A percentile compares a stretch with the other conserved stretches of the same genome.
phyloP scores from a whole-genome alignment of 495 filamentous ascomycete genomes.

The Tuber melanosporum region DNA sequence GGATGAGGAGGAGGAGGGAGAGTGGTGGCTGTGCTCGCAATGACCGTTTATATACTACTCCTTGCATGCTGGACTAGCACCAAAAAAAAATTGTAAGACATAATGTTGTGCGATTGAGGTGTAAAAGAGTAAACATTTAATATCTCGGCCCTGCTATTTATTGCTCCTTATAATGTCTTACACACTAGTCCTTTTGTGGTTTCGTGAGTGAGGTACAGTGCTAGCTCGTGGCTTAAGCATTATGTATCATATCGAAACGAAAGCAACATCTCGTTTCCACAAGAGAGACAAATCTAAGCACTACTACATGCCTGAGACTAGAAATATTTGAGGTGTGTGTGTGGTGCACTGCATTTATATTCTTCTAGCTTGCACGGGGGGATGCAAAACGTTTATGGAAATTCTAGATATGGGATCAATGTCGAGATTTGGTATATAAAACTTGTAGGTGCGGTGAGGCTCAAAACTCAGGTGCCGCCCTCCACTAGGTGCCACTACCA shows the following conservation, averaged over 20 bases:
- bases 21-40: background rate
- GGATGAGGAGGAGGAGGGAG: too few species aligned
- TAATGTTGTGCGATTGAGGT: background rate
- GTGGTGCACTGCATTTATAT: too few species aligned
- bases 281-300: background rate
- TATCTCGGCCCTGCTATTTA: background rate
- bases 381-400: background rate
- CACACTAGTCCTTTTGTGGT: background rate
- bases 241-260: background rate
- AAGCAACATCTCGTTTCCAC: too few species aligned
- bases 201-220: too few species aligned
- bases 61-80: background rate
- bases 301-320: background rate
- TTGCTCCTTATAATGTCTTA: background rate
- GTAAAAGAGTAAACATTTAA: background rate
- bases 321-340: background rate
- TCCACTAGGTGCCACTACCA: background rate
- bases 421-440: background rate
- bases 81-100: background rate
- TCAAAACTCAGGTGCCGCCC: background rate
- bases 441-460: background rate
- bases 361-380: background rate
- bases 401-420: background rate
- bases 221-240: background rate
- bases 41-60: background rate